phyloP scores from a whole-genome alignment of 202 grass and related monocot species.

The Dendrocalamus latiflorus region DNA sequence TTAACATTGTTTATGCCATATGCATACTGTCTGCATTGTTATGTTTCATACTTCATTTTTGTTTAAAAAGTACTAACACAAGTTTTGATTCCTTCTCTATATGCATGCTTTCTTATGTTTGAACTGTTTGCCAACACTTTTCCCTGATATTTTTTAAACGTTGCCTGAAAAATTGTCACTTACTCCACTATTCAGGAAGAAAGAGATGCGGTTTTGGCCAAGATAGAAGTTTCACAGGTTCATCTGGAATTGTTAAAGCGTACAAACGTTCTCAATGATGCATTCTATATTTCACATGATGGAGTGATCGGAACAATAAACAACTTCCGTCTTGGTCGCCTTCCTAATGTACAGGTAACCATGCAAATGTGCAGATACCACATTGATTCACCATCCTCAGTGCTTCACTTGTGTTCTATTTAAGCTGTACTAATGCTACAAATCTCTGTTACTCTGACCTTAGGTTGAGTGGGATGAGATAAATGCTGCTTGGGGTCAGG shows the following conservation, averaged over 20 bases:
- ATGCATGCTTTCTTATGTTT: neutral
- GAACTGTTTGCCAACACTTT: neutral
- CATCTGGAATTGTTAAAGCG: constrained; percentile 86
- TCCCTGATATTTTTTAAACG: neutral
- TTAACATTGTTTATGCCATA: neutral
- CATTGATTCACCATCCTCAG: constrained; percentile 6
- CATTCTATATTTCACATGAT: constrained; percentile 91
- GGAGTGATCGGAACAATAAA: constrained; percentile 95
- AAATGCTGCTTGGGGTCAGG: constrained; percentile 99
- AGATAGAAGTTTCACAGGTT: constrained; percentile 88
- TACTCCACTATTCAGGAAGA: constrained; percentile 58
- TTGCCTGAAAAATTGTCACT: neutral
- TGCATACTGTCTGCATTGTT: neutral
- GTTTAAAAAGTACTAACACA: neutral
- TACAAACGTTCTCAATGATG: constrained; percentile 89
- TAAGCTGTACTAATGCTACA: neutral
- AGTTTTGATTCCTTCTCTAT: neutral
- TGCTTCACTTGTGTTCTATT: constrained; percentile 16
- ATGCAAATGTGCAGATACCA: neutral
- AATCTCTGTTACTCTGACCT: neutral
- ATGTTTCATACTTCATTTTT: neutral
- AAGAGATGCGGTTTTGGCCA: constrained; percentile 94
- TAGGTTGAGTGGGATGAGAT: constrained; percentile 99
- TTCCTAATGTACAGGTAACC: constrained; percentile 70
- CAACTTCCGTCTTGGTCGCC: constrained; percentile 78